These are phyloP conservation scores for Colletotrichum sojae DNA, from an alignment of 2,329 filamentous ascomycete species.

Conservation along the genomic window DNA sequence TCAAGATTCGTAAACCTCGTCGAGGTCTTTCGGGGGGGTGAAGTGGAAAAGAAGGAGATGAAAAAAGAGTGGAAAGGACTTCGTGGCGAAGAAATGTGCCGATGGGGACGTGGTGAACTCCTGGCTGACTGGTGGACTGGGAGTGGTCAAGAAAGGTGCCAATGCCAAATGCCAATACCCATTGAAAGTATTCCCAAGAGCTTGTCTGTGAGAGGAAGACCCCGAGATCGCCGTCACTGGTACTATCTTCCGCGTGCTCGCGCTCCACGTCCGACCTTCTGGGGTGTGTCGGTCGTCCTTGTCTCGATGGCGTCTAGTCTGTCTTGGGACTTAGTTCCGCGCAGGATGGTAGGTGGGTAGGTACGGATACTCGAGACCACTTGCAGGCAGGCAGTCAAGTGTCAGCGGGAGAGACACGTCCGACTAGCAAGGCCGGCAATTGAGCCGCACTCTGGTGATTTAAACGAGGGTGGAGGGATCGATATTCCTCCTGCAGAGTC, in stretches of 20 bases:
- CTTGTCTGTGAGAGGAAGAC: constrained; percentile 12
- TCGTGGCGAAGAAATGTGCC: constrained; percentile 28
- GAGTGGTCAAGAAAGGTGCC: constrained; percentile 11
- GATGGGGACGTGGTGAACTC: constrained; percentile 14
- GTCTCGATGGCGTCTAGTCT: constrained; percentile 30
- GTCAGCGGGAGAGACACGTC: constrained; percentile 13
- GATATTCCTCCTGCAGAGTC: constrained; percentile 34
- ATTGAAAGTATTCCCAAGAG: constrained; percentile 17
- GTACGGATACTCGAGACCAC: neutral
- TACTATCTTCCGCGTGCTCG: constrained; percentile 8
- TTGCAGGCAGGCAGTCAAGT: constrained; percentile 14
- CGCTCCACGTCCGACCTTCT: neutral
- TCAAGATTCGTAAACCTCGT: constrained; percentile 9
- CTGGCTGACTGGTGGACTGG: neutral
- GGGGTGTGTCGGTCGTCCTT: neutral
- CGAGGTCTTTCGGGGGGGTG: constrained; percentile 7
- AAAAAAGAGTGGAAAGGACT: constrained; percentile 4
- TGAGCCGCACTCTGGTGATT: constrained; percentile 34
- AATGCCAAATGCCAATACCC: constrained; percentile 24
- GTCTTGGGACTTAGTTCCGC: constrained; percentile 22
- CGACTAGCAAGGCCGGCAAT: constrained; percentile 8
- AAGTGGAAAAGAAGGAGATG: constrained; percentile 4
- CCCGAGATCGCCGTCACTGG: neutral
- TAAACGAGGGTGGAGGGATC: neutral
- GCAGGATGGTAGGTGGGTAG: neutral